These are phyloP conservation scores for Pelargonium cotyledonis DNA, from an alignment of 441 rosid species.

Conservation along the genomic window DNA sequence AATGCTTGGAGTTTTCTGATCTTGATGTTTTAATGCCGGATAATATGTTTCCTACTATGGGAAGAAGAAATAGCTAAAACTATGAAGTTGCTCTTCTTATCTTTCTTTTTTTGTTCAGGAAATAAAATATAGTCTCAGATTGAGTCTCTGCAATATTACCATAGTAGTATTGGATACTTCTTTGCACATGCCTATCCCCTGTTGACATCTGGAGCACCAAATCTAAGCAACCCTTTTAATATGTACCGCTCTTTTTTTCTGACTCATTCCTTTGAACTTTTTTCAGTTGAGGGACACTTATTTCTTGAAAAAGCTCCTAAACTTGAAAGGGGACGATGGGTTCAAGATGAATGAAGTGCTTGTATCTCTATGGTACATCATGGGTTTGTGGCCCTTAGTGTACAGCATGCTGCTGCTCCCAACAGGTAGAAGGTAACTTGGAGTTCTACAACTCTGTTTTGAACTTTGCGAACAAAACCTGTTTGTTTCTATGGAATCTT, in stretches of 20 bases:
- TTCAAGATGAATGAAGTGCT: conserved; percentile 78
- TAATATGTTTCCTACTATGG: too few relatives aligned
- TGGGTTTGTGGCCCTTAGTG: conserved; percentile 87
- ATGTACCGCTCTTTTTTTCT: neutral
- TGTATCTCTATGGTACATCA: conserved; percentile 74
- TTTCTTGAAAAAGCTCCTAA: conserved; percentile 67
- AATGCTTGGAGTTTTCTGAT: neutral
- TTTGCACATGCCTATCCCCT: too few relatives aligned
- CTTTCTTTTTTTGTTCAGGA: neutral
- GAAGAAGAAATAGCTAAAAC: too few relatives aligned
- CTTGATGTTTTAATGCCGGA: too few relatives aligned
- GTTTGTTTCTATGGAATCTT: neutral
- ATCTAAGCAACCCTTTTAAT: too few relatives aligned
- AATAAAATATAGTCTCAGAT: neutral
- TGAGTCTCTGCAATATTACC: neutral
- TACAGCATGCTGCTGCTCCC: conserved; percentile 83
- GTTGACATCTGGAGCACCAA: too few relatives aligned
- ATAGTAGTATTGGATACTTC: neutral
- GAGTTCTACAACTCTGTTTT: conserved; percentile 10
- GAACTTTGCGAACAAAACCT: neutral
- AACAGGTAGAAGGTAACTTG: conserved; percentile 62
- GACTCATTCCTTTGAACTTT: neutral
- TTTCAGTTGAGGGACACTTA: conserved; percentile 70
- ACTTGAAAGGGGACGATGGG: conserved; percentile 77
- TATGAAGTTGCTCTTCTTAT: too few relatives aligned